Conservation (phyloP, 2,329 filamentous ascomycete genomes). For the Penicillium carneum region DNA sequence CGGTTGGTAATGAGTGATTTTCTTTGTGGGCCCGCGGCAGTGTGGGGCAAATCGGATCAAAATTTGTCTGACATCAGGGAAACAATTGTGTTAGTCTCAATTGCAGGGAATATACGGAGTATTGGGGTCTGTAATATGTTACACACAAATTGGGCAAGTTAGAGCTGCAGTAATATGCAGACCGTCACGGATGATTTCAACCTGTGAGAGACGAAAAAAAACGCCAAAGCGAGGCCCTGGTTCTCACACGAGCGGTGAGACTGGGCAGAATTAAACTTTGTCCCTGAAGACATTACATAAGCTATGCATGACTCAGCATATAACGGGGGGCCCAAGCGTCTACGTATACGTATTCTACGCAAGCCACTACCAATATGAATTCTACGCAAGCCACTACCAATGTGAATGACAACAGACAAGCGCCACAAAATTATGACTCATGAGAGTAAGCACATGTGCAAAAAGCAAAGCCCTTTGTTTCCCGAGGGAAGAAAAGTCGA, state of each 20-base stretch:
- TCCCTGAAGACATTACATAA: constrained; percentile 18
- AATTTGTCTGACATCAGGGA: constrained; percentile 37
- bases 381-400: background rate
- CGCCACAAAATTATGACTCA: background rate
- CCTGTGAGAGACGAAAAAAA: background rate
- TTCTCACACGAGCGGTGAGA: constrained; percentile 23
- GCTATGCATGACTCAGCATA: background rate
- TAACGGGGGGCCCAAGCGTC: background rate
- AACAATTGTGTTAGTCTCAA: constrained; percentile 19
- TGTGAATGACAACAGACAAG: background rate
- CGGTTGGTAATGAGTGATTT: constrained; percentile 37
- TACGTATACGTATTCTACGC: too few species aligned
- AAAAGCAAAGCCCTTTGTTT: background rate
- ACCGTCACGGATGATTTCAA: constrained; percentile 15
- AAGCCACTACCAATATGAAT: background rate
- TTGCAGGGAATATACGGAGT: background rate
- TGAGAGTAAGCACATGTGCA: too few species aligned
- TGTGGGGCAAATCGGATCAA: constrained; percentile 35
- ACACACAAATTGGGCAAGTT: constrained; percentile 4
- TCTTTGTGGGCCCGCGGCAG: constrained; percentile 37
- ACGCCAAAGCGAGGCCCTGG: constrained; percentile 8
- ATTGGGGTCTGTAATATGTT: background rate
- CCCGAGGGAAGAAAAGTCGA: background rate
- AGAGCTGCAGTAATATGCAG: constrained; percentile 7
- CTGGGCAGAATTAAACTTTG: constrained; percentile 22